A percentile compares a stretch with the other conserved stretches of the same genome.
phyloP scores from a whole-genome alignment of 495 filamentous ascomycete species.

The Penicillium canariense region DNA sequence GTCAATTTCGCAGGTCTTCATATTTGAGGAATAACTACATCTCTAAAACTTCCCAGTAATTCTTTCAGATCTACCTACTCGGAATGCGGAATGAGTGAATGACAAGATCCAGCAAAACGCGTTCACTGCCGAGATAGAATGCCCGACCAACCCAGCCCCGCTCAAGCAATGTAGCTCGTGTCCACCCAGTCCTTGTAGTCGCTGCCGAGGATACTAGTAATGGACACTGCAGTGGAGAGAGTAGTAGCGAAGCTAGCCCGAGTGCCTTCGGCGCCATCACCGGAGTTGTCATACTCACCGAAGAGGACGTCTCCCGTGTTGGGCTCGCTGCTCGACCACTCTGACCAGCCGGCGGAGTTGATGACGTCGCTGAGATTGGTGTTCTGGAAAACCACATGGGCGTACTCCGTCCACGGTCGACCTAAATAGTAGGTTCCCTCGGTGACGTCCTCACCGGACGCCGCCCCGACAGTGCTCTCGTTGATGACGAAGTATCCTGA shows the following conservation, averaged over 20 bases:
- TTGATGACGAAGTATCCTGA: slow-evolving; percentile 63
- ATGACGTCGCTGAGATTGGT: slow-evolving; percentile 55
- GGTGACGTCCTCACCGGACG: slow-evolving; percentile 43
- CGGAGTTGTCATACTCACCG: slow-evolving; percentile 59
- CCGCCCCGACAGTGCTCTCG: slow-evolving; percentile 49
- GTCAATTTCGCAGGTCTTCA: no score
- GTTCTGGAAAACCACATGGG: slow-evolving; percentile 61
- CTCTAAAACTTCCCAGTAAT: no score
- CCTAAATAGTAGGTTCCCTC: slow-evolving; percentile 59
- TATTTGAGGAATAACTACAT: no score
- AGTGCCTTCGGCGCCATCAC: slow-evolving; percentile 54
- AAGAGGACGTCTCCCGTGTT: slow-evolving; percentile 55
- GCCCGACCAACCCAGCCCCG: not conserved
- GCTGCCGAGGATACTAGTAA: slow-evolving; percentile 51
- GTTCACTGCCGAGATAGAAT: not conserved
- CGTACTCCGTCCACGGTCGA: slow-evolving; percentile 62
- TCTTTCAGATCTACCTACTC: no score
- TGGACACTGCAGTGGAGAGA: slow-evolving; percentile 43
- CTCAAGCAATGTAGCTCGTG: slow-evolving; percentile 30
- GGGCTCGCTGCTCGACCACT: slow-evolving; percentile 49
- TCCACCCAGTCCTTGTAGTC: slow-evolving; percentile 47
- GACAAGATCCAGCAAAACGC: no score
- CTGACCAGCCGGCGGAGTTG: slow-evolving; percentile 59
- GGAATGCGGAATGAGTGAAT: no score
- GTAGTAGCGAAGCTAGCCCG: slow-evolving; percentile 55